Percentiles rank a stretch among this genome's conserved stretches.
phyloP scores from a whole-genome alignment of 805 yeast species.

The Nakazawaea laoshanensis region DNA sequence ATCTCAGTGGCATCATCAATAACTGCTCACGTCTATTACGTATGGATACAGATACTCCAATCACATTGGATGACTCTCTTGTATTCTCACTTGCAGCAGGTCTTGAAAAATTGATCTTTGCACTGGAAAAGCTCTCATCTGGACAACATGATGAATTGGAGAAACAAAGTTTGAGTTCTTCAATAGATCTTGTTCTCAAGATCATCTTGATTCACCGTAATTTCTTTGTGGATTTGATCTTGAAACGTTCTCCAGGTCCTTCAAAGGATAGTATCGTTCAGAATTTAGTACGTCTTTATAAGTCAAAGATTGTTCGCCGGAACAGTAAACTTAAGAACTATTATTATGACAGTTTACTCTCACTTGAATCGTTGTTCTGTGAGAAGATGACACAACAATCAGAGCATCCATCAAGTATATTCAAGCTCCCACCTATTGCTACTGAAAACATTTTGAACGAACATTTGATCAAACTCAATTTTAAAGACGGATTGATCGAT shows the following conservation, averaged over 20 bases:
- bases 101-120: constrained; percentile 27
- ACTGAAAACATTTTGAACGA: constrained; percentile 4
- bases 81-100: constrained; percentile 31
- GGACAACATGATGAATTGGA: constrained; percentile 11
- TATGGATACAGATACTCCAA: background rate
- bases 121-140: constrained; percentile 15
- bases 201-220: constrained; percentile 51
- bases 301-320: constrained; percentile 31
- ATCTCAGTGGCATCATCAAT: constrained; percentile 34
- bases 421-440: constrained; percentile 7
- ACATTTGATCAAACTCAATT: constrained; percentile 4
- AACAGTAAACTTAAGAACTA: constrained; percentile 45
- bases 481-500: constrained; percentile 12
- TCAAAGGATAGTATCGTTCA: constrained; percentile 38
- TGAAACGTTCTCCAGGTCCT: constrained; percentile 28
- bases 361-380: constrained; percentile 34
- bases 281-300: constrained; percentile 36
- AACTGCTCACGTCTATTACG: constrained; percentile 30
- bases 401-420: constrained; percentile 8
- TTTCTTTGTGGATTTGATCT: constrained; percentile 36
- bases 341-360: constrained; percentile 48
- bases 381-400: constrained; percentile 20
- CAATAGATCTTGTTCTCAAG: constrained; percentile 41
- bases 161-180: constrained; percentile 15
- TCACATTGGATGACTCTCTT: constrained; percentile 26